phyloP scores from a whole-genome alignment of 768 basidiomycete genomes.

The Cyclocybe aegerita region DNA sequence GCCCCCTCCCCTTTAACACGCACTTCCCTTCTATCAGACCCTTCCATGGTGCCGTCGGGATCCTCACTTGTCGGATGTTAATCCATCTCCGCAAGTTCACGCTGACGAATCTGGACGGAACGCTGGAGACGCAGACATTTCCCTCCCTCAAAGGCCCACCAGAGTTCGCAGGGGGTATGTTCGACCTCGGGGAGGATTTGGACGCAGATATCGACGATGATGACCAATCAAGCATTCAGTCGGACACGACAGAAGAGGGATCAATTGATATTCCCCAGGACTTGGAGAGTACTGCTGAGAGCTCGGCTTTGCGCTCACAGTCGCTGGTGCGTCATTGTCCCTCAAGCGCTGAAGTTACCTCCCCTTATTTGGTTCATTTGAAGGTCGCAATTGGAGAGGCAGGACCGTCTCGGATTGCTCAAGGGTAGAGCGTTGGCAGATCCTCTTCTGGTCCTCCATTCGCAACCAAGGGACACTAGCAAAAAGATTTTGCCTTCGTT shows the following conservation, averaged over 20 bases:
- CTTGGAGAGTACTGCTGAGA: conserved; percentile 2
- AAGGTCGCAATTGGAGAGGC: no score
- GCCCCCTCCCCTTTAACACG: not conserved
- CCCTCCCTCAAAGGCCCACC: not conserved
- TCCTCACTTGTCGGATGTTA: conserved; percentile 46
- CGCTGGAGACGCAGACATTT: no score
- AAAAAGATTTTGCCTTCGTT: no score
- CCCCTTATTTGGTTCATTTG: no score
- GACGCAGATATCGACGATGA: not conserved
- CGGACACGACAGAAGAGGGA: not conserved
- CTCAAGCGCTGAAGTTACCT: not conserved
- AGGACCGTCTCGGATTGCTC: no score
- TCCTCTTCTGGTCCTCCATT: no score
- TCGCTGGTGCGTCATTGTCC: not conserved
- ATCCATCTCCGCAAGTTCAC: conserved; percentile 41
- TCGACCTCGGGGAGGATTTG: no score
- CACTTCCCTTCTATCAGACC: conserved; percentile 24
- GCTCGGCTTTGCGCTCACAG: not conserved
- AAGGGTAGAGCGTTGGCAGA: no score
- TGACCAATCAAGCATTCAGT: not conserved
- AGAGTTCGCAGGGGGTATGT: no score
- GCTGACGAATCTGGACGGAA: conserved; percentile 10
- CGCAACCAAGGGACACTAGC: no score
- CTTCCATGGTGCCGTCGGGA: conserved; percentile 47
- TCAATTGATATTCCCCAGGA: not conserved